Conservation (phyloP, 1,284 basidiomycete species). For the Sporisorium sorghi region DNA sequence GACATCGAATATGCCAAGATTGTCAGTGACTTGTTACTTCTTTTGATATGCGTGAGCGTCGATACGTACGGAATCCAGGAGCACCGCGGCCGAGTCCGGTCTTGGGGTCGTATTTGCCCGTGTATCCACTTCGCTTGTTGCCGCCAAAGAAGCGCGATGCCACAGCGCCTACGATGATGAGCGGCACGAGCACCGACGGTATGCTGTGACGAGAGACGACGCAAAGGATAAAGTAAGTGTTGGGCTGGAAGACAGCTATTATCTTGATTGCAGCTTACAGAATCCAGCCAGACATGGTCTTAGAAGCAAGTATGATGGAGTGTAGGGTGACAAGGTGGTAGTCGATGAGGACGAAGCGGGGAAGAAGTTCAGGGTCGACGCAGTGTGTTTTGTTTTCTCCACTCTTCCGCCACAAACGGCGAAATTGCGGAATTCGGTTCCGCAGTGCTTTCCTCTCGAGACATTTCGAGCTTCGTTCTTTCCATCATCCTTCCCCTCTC, state of each 20-base stretch:
- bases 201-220: constrained; percentile 21
- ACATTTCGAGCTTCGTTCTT: neutral
- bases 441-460: neutral
- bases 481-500: neutral
- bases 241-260: neutral
- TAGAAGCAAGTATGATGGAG: too few species aligned
- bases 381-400: constrained; percentile 12
- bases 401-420: constrained; percentile 3
- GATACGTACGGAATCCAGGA: constrained; percentile 60
- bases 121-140: constrained; percentile 28
- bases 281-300: constrained; percentile 42
- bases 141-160: constrained; percentile 42
- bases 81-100: constrained; percentile 64
- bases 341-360: neutral
- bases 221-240: neutral
- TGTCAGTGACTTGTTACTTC: constrained; percentile 15
- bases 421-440: constrained; percentile 35
- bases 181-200: constrained; percentile 50
- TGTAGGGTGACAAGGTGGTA: neutral
- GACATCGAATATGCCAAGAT: constrained; percentile 1
- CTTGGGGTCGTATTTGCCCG: constrained; percentile 60
- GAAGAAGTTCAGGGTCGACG: neutral
- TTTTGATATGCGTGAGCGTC: neutral
- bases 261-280: constrained; percentile 23
- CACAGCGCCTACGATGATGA: constrained; percentile 48